These are phyloP conservation scores for Cryptosporidium viatorum DNA, from an alignment of 169 alveolate species.

Conservation along the genomic window DNA sequence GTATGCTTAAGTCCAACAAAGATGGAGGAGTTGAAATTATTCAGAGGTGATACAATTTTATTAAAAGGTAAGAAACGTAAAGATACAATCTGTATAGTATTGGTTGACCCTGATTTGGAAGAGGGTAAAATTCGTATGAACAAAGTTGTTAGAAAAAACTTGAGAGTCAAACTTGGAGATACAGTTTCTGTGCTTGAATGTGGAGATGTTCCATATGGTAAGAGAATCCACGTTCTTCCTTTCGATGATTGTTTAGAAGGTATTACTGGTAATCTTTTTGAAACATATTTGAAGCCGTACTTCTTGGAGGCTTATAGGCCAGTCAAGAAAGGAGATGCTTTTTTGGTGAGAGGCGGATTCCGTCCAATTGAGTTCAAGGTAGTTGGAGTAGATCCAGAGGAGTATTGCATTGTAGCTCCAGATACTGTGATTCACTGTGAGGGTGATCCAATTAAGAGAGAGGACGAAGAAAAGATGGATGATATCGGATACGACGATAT, in stretches of 20 bases:
- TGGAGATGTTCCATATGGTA: conserved; percentile 98
- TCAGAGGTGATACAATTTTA: conserved; percentile 98
- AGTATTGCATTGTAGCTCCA: conserved; percentile 99
- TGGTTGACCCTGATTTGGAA: conserved; percentile 96
- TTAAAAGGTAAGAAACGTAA: conserved; percentile 98
- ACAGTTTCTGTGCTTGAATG: conserved; percentile 94
- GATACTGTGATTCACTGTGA: conserved; percentile 93
- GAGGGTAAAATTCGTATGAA: conserved; percentile 97
- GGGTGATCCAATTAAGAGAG: conserved; percentile 99
- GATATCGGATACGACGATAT: conserved; percentile 99
- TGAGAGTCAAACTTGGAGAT: conserved; percentile 98
- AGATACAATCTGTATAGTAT: conserved; percentile 98
- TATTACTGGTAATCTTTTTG: conserved; percentile 97
- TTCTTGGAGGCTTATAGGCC: conserved; percentile 99
- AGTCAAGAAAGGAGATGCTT: conserved; percentile 98
- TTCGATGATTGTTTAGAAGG: conserved; percentile 99
- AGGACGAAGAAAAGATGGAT: conserved; percentile 99
- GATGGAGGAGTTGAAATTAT: conserved; percentile 96
- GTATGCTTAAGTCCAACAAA: conserved; percentile 94
- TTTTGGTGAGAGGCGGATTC: conserved; percentile 99
- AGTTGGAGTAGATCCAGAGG: conserved; percentile 99
- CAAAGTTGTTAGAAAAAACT: conserved; percentile 96
- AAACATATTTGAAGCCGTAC: conserved; percentile 98
- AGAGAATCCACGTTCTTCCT: conserved; percentile 98
- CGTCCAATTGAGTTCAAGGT: conserved; percentile 99